phyloP scores from a whole-genome alignment of 768 basidiomycete genomes.

The Trametes punicea region DNA sequence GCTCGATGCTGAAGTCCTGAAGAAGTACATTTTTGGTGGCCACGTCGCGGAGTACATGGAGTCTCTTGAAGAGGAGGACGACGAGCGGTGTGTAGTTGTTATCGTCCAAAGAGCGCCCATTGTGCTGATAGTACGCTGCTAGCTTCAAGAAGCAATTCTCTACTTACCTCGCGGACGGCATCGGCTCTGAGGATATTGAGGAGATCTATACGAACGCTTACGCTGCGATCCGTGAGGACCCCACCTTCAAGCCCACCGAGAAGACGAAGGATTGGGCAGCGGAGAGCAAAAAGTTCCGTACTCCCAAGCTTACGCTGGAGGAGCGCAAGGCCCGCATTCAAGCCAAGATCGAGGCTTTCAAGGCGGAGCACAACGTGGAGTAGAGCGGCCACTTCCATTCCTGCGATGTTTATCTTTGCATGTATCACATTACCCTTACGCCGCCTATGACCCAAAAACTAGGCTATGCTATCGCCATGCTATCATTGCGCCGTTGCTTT shows the following conservation, averaged over 20 bases:
- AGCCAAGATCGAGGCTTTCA: slow-evolving; percentile 88
- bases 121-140: neutral
- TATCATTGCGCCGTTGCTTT: slow-evolving; percentile 3
- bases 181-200: slow-evolving; percentile 96
- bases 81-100: slow-evolving; percentile 68
- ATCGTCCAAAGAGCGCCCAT: slow-evolving; percentile 3
- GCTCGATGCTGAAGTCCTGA: slow-evolving; percentile 90
- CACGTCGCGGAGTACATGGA: slow-evolving; percentile 99
- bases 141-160: slow-evolving; percentile 99
- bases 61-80: slow-evolving; percentile 98
- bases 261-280: slow-evolving; percentile 91
- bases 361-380: slow-evolving; percentile 66
- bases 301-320: slow-evolving; percentile 64
- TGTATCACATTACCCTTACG: slow-evolving; percentile 11
- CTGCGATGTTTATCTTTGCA: slow-evolving; percentile 15
- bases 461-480: slow-evolving; percentile 22
- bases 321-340: slow-evolving; percentile 81
- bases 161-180: slow-evolving; percentile 89
- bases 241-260: slow-evolving; percentile 83
- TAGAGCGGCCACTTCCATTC: slow-evolving; percentile 35
- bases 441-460: slow-evolving; percentile 19
- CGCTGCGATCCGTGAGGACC: slow-evolving; percentile 94
- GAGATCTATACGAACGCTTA: slow-evolving; percentile 93
- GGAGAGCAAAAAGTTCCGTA: slow-evolving; percentile 72
- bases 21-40: slow-evolving; percentile 97